phyloP scores from a whole-genome alignment of 768 basidiomycete species.

The Lepiota subincarnata region DNA sequence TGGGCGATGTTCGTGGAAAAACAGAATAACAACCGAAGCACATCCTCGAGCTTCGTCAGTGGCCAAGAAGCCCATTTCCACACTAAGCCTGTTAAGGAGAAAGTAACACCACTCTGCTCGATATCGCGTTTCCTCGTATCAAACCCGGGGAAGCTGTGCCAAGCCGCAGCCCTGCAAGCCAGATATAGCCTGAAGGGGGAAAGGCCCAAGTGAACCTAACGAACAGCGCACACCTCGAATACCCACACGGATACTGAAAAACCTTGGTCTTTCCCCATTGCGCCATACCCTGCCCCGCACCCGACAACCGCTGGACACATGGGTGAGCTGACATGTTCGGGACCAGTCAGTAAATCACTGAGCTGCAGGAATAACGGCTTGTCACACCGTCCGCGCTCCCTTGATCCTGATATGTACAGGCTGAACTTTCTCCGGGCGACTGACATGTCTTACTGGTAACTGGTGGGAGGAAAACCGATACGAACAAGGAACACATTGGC shows the following conservation, averaged over 20 bases:
- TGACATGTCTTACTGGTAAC: not conserved
- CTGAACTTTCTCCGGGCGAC: not conserved
- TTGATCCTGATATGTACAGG: not conserved
- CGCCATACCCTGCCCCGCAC: not conserved
- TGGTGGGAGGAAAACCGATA: not conserved
- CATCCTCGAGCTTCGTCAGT: too few relatives aligned
- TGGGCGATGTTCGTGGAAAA: too few relatives aligned
- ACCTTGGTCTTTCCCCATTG: not conserved
- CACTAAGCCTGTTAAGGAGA: not conserved
- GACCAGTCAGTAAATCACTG: too few relatives aligned
- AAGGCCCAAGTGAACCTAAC: too few relatives aligned
- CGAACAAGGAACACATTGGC: not conserved
- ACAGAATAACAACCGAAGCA: too few relatives aligned
- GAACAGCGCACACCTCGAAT: too few relatives aligned
- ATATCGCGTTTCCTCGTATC: not conserved
- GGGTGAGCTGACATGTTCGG: too few relatives aligned
- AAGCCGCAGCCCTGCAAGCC: not conserved
- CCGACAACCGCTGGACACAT: not conserved
- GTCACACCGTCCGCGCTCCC: not conserved
- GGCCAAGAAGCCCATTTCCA: too few relatives aligned
- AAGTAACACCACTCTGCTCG: not conserved
- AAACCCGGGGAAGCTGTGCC: not conserved
- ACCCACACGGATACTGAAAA: too few relatives aligned
- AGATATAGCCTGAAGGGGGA: too few relatives aligned
- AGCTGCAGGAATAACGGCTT: not conserved